Conservation (phyloP, 257 asterid genomes). For the Solanum etuberosum region DNA sequence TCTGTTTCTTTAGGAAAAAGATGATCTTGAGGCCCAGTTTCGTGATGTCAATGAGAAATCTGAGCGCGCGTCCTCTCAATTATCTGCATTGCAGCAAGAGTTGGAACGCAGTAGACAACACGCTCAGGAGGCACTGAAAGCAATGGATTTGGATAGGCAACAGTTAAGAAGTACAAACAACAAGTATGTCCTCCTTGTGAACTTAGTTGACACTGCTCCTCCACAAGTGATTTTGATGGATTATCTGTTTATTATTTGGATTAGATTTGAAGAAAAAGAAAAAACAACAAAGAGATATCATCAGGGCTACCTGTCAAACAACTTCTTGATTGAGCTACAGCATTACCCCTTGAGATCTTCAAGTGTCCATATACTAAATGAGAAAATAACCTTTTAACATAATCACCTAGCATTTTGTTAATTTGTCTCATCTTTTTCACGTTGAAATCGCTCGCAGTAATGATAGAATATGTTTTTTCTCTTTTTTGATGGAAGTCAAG, state of each 20-base stretch:
- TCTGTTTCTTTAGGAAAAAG: constrained; percentile 64
- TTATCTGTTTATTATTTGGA: neutral
- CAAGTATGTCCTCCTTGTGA: constrained; percentile 40
- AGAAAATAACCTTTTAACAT: neutral
- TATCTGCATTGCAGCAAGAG: constrained; percentile 72
- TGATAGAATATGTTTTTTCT: neutral
- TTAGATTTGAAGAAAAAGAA: neutral
- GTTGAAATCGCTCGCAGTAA: neutral
- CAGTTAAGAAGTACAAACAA: constrained; percentile 85
- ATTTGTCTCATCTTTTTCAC: neutral
- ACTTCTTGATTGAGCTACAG: neutral
- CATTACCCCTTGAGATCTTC: neutral
- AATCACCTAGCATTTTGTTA: neutral
- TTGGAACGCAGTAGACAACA: constrained; percentile 86
- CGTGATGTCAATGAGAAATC: constrained; percentile 77
- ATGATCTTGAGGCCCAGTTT: constrained; percentile 79
- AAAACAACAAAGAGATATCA: neutral
- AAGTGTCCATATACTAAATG: neutral
- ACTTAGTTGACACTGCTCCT: neutral
- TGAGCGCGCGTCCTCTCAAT: constrained; percentile 64
- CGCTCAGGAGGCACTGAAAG: constrained; percentile 87
- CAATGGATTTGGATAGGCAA: constrained; percentile 87
- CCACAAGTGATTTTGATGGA: neutral
- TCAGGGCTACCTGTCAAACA: neutral
- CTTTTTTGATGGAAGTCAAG: neutral